Evolutionary conservation across 306 rosid genomes (phyloP).

Genomic region (Malus sylvestris): DNA sequence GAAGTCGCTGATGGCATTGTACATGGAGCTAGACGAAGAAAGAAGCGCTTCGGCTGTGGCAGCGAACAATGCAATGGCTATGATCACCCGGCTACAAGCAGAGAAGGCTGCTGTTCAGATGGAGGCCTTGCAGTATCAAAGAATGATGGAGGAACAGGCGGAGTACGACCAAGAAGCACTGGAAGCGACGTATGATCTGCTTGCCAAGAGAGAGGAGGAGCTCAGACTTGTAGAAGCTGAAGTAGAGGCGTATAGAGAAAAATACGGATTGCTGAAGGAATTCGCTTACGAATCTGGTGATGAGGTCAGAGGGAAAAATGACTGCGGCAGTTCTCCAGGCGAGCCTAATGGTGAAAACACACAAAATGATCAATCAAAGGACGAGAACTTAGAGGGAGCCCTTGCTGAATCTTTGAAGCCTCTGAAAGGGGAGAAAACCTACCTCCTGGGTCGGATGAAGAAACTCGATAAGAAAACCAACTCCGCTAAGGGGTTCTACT

Average conservation of each 20-base stretch:
- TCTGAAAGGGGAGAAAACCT: conserved; percentile 42
- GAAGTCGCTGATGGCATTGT: conserved; percentile 70
- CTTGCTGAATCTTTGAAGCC: conserved; percentile 27
- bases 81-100: conserved; percentile 88
- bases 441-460: conserved; percentile 48
- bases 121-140: conserved; percentile 94
- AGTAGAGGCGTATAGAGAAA: conserved; percentile 50
- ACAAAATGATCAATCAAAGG: conserved; percentile 24
- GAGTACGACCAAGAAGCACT: conserved; percentile 95
- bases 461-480: conserved; percentile 32
- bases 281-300: conserved; percentile 18
- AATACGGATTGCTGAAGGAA: conserved; percentile 46
- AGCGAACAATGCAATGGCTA: conserved; percentile 98
- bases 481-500: conserved; percentile 29
- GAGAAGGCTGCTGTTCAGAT: conserved; percentile 92
- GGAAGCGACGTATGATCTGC: conserved; percentile 58
- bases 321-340: not conserved
- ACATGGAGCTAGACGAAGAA: conserved; percentile 94
- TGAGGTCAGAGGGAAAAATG: not conserved
- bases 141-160: conserved; percentile 97
- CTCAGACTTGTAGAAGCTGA: conserved; percentile 53
- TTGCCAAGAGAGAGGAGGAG: conserved; percentile 65
- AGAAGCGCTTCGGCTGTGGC: conserved; percentile 93
- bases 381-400: conserved; percentile 23
- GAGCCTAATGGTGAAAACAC: conserved; percentile 24